Evolutionary conservation across 768 basidiomycete species (phyloP).

Genomic region (Crepidotus variabilis): DNA sequence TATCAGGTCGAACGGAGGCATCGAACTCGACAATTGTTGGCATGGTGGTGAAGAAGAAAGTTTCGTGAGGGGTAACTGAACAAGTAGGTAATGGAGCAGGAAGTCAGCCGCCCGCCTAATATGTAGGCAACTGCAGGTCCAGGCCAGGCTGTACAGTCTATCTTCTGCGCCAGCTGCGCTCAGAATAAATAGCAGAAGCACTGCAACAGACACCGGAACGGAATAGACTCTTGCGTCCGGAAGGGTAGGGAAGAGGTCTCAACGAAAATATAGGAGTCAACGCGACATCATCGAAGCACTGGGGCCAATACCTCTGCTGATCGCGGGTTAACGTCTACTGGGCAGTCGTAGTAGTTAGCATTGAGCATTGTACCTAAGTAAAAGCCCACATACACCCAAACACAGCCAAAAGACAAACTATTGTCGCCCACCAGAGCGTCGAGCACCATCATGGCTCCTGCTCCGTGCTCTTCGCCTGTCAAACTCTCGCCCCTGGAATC

Average conservation of each 20-base stretch:
- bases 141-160: background rate
- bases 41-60: conserved; percentile 5
- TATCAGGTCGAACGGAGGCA: conserved; percentile 18
- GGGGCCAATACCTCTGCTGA: background rate
- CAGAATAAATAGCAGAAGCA: background rate
- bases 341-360: background rate
- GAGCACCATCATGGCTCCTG: conserved; percentile 20
- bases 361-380: background rate
- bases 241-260: too few relatives aligned
- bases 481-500: background rate
- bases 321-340: background rate
- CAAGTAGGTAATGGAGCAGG: background rate
- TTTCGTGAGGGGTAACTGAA: background rate
- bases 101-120: background rate
- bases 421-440: background rate
- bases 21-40: conserved; percentile 30
- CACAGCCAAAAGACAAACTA: conserved; percentile 6
- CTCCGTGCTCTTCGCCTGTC: conserved; percentile 18
- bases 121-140: background rate
- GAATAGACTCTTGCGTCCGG: too few relatives aligned
- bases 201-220: too few relatives aligned
- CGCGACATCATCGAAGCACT: background rate
- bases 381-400: conserved; percentile 8
- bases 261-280: background rate
- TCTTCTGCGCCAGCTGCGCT: conserved; percentile 6